These are phyloP conservation scores for Euptelea pleiosperma DNA, from an alignment of 164 flowering plant species.

Conservation along the genomic window DNA sequence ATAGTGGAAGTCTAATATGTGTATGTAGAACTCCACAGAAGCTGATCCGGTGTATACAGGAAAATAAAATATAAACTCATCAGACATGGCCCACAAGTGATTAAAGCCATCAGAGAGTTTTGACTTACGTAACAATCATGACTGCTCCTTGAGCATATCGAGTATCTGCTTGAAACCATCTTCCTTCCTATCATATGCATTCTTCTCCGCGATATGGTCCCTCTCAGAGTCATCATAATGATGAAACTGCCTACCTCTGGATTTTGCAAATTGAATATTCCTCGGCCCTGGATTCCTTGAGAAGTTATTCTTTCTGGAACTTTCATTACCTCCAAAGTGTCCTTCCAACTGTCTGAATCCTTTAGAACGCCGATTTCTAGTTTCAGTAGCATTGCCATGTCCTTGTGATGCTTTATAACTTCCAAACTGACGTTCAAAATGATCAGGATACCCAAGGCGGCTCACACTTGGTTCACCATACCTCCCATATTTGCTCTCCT, in stretches of 20 bases:
- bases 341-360: conserved; percentile 8
- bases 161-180: conserved; percentile 29
- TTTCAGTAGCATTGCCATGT: conserved; percentile 10
- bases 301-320: conserved; percentile 5
- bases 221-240: conserved; percentile 13
- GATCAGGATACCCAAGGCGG: conserved; percentile 9
- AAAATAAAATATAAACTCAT: no score
- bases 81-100: conserved; percentile 2
- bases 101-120: not conserved
- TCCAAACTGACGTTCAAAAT: conserved; percentile 14
- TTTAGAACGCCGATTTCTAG: conserved; percentile 14
- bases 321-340: conserved; percentile 11
- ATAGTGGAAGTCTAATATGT: not conserved
- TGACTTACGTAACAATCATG: conserved; percentile 9
- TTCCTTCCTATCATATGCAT: conserved; percentile 12
- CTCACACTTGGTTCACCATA: conserved; percentile 7
- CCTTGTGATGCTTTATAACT: conserved; percentile 10
- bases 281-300: conserved; percentile 10
- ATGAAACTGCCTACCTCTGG: conserved; percentile 2
- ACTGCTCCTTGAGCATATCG: conserved; percentile 21
- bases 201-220: conserved; percentile 7
- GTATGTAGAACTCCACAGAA: not conserved
- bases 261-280: conserved; percentile 10
- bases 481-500: conserved; percentile 13
- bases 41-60: not conserved